Evolutionary conservation across 164 flowering plant genomes (phyloP), one percentile per base, ranked within the genome.

Genomic region (Sedum album): DNA sequence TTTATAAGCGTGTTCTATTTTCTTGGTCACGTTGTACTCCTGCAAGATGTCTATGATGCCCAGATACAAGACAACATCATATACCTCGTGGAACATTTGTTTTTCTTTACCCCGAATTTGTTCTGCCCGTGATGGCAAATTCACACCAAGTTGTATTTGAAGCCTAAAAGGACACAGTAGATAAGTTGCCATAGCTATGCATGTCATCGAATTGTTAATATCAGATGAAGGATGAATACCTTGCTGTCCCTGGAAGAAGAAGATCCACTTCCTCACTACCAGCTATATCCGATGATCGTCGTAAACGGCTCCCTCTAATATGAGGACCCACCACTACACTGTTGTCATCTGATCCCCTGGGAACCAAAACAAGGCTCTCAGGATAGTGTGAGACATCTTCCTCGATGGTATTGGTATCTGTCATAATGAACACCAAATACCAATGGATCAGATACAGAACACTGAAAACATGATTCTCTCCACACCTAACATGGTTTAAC

Each of bases 121-220:
- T 80, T 95, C 97, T 42, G 99, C 99, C 72, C 97, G 80, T 26
- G 99, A 92, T 60, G 99, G 97, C 99, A 95, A 87, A 82, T 92
- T 95, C 68, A 95, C 97, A n/a, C 99, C 99, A 31, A 91, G 92
- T 79, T 91, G 99, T 76, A 94, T 91, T 71, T 91, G 99, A 23
- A 94, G 83, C 71, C 99, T 91, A 93, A 66, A 68, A 33, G 33
- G 23, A 15, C 10, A 57, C 2, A 44, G n/a, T n/a, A n/a, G n/a
- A n/a, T n/a, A n/a, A n/a, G n/a, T n/a, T n/a, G n/a, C n/a, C n/a
- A n/a, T n/a, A 1, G 64, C 14, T 20, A 10, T 0, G n/a, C 10
- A 6, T 14, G 20, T 28, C 18, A 57, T 17, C 28, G 3, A 13
- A 53, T 18, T 1, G 5, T 53, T 49, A 3, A 49, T n/a, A 20